Conservation (phyloP, 257 asterid genomes). For the Forsythia viridissima region DNA sequence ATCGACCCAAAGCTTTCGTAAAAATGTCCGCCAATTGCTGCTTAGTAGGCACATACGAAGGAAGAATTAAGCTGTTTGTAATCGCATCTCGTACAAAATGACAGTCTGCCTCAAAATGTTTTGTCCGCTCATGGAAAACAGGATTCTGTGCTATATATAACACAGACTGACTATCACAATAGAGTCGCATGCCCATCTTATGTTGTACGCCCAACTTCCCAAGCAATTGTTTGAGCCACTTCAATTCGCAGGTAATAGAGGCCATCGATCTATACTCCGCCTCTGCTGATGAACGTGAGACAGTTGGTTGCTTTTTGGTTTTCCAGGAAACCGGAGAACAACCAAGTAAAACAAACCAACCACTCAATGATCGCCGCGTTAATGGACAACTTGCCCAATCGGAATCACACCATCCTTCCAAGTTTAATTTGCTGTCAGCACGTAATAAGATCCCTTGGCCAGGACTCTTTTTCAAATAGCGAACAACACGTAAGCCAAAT, state of each 20-base stretch:
- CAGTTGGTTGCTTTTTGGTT: background rate
- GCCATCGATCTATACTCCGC: background rate
- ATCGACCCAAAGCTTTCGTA: background rate
- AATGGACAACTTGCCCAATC: conserved; percentile 14
- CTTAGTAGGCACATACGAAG: background rate
- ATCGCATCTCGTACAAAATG: conserved; percentile 8
- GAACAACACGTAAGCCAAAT: conserved; percentile 4
- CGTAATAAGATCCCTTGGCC: too few species aligned
- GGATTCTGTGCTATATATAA: too few species aligned
- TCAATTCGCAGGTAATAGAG: background rate
- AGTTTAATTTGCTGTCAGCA: background rate
- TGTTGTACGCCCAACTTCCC: too few species aligned
- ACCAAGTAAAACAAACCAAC: background rate
- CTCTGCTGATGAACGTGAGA: background rate
- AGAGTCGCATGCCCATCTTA: too few species aligned
- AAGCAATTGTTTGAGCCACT: too few species aligned
- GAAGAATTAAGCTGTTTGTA: background rate
- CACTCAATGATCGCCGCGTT: background rate
- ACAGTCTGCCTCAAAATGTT: background rate
- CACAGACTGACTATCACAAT: too few species aligned
- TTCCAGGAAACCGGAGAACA: background rate
- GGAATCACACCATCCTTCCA: background rate
- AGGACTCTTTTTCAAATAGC: too few species aligned
- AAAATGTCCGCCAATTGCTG: conserved; percentile 5
- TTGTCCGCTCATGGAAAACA: background rate